Base-by-base conservation (phyloP, 768 basidiomycete genomes). In the Gloeophyllum trabeum region DNA sequence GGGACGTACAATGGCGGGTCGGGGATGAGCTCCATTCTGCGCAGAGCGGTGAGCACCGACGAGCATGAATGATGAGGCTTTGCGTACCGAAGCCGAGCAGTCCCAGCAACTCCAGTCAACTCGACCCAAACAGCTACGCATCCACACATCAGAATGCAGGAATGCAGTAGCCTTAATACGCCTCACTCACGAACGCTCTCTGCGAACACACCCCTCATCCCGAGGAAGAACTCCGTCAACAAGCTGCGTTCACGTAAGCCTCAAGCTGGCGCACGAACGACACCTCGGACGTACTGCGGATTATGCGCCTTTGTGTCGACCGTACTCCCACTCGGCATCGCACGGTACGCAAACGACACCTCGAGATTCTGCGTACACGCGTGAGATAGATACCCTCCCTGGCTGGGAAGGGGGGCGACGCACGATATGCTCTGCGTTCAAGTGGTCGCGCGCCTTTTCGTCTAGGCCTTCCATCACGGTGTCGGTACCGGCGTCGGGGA, bases 51-150 rank as follows among this genome's bases (percentile, higher is more conserved):
- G 16, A 10, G 10, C 28, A 16, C 16, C 28, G 10, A 10, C 28
- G 28, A 32, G 10, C 28, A 10, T 32, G 10, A 32, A 16, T 32
- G 28, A 32, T 10, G 16, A 16, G 28, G 28, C 28, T 32, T n/a
- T n/a, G n/a, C n/a, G n/a, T 32, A 32, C 28, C 84, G 69, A 21
- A 80, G 60, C 10, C 86, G 67, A 3, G 75, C 69, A 2, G 77
- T 76, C 3, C 75, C 75, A 16, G 75, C 63, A n/a, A 82, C 61
- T 4, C 75, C 74, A 24, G 79, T 77, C 26, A 87, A 61, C 45
- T 85, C 81, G 18, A 84, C 75, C 81, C 82, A 89, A 19, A 76
- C 69, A 5, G 72, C 71, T 64, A 67, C 41, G n/a, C n/a, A n/a
- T n/a, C n/a, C n/a, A n/a, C n/a, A n/a, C n/a, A n/a, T 75, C 71